Conservation (phyloP, 1,139 yeast species). For the Arxiozyma heterogenica region DNA sequence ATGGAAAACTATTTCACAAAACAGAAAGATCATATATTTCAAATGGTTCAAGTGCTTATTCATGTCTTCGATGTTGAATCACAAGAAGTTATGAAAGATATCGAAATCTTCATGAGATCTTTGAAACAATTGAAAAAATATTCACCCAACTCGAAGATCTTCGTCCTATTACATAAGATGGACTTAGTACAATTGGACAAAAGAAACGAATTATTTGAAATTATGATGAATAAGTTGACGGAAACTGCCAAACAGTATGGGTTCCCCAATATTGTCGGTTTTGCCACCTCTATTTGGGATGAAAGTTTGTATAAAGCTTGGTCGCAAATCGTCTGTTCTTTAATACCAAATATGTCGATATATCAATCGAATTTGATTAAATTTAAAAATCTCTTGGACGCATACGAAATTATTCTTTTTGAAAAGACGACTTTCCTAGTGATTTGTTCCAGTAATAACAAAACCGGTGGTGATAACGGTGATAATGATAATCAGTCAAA, state of each 20-base stretch:
- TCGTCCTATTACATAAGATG: slow-evolving; percentile 90
- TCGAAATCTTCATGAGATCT: slow-evolving; percentile 81
- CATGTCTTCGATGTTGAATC: slow-evolving; percentile 96
- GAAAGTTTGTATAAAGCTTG: slow-evolving; percentile 93
- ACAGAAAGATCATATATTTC: slow-evolving; percentile 84
- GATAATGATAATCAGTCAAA: slow-evolving; percentile 4
- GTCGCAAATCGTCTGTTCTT: slow-evolving; percentile 91
- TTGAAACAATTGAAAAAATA: slow-evolving; percentile 72
- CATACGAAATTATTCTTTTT: slow-evolving; percentile 83
- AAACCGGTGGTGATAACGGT: too few species aligned
- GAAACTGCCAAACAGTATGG: slow-evolving; percentile 72
- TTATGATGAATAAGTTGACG: slow-evolving; percentile 76
- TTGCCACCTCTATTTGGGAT: slow-evolving; percentile 97
- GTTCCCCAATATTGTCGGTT: slow-evolving; percentile 66
- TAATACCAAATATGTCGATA: slow-evolving; percentile 81
- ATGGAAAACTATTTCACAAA: slow-evolving; percentile 89
- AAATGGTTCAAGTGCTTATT: slow-evolving; percentile 93
- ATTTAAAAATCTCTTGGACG: slow-evolving; percentile 68
- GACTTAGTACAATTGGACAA: slow-evolving; percentile 85
- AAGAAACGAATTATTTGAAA: slow-evolving; percentile 69
- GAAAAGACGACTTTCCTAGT: slow-evolving; percentile 92
- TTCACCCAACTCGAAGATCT: slow-evolving; percentile 86
- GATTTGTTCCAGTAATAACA: slow-evolving; percentile 60
- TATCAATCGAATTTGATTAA: slow-evolving; percentile 70
- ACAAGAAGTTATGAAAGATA: slow-evolving; percentile 84